A percentile compares a stretch with the other conserved stretches of the same genome.
Evolutionary conservation across 2,329 filamentous ascomycete species (phyloP).

Genomic region (Calonectria pteridis): DNA sequence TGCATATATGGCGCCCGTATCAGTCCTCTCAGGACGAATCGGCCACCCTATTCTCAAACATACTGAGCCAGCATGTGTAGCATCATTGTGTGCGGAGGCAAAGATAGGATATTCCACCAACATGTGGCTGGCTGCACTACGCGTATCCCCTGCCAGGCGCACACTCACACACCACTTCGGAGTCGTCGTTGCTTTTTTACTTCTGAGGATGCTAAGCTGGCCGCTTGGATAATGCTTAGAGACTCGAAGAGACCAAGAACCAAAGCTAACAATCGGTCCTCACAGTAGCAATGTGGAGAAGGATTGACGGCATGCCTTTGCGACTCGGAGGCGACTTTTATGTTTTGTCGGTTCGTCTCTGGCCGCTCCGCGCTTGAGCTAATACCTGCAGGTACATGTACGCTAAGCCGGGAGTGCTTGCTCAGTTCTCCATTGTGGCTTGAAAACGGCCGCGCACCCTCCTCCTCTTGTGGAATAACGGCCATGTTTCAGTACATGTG

Average conservation of each 20-base stretch:
- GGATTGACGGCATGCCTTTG: background rate
- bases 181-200: background rate
- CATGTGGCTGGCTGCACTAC: constrained; percentile 3
- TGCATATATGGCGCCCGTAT: background rate
- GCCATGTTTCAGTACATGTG: background rate
- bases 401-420: background rate
- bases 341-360: background rate
- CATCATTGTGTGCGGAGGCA: background rate
- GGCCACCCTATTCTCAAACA: background rate
- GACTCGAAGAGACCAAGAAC: background rate
- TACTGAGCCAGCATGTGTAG: background rate
- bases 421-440: background rate
- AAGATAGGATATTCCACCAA: background rate
- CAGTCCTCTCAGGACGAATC: background rate
- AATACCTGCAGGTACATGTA: background rate
- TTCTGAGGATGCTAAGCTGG: background rate
- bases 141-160: background rate
- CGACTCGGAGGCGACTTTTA: background rate
- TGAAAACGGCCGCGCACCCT: background rate
- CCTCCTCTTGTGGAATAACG: background rate
- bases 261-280: background rate
- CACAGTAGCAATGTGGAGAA: background rate
- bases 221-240: background rate
- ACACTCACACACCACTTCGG: background rate
- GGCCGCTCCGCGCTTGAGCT: background rate